Base-by-base conservation (phyloP, 1,284 basidiomycete genomes). In the Rhodotorula sp. region DNA sequence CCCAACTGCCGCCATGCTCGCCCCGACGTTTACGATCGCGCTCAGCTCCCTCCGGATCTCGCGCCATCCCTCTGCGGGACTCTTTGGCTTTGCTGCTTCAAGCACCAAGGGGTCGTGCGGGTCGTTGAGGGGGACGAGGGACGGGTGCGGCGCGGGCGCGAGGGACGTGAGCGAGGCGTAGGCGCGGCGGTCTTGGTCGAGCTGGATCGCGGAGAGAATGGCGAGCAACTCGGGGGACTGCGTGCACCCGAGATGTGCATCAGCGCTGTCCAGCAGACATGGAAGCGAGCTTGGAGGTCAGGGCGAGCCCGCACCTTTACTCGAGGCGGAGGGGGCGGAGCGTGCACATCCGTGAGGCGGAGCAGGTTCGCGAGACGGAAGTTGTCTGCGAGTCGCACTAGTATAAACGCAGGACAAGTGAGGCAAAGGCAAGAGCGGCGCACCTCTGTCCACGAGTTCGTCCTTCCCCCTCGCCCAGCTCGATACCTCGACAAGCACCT, bases 21-120 rank as follows among this genome's bases (percentile, higher is more conserved):
- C 77, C 0, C 66, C 54, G 32, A 80, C 77, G 41, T 80, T 80
- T 36, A 74, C 61, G 55, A 80, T 72, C 32, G 79, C 79, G n/a
- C 75, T 64, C 19, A 80, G 46, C 46, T 80, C 73, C 39, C 70
- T 58, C 64, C 71, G 62, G 21, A 78, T 74, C 50, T 76, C 66
- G 22, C 66, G 55, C 79, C 78, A 79, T 37, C 79, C 79, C 34
- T 79, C 72, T 10, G 69, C 73, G n/a, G 59, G 64, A 4, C 65
- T 70, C 41, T 51, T 63, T 3, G 41, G 32, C 22, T n/a, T n/a
- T n/a, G 22, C 27, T 6, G 37, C 34, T 3, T 37, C 34, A 15
- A 29, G 34, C 15, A 3, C 39, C 1, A 48, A 3, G 1, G 57
- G 36, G 39, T 61, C 66, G 55, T 61, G 46, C 0, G 44, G 34